Percentiles rank a stretch among this genome's conserved stretches.
Evolutionary conservation across 2,329 filamentous ascomycete species (phyloP).

Genomic region (Colletotrichum lentis): DNA sequence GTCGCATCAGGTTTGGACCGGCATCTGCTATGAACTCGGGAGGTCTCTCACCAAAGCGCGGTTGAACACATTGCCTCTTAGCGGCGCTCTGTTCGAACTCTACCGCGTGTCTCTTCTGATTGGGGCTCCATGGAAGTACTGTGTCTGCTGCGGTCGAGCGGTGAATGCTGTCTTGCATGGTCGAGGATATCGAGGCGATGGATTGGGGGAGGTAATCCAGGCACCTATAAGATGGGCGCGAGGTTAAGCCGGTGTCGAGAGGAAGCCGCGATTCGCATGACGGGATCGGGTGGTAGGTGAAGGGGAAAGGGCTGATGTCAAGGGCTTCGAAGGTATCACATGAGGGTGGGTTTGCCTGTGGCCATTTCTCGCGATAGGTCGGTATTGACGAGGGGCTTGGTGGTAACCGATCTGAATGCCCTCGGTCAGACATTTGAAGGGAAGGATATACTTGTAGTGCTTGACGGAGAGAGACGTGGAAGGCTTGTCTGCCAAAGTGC

Average conservation of each 20-base stretch:
- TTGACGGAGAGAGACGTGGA: not conserved
- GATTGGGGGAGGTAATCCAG: not conserved
- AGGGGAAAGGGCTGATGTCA: not conserved
- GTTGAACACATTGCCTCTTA: not conserved
- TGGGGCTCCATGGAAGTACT: not conserved
- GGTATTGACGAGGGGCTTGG: not conserved
- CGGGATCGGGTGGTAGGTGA: not conserved
- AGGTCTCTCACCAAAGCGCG: no score
- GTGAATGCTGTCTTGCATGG: not conserved
- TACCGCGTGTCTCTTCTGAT: not conserved
- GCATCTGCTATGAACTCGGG: not conserved
- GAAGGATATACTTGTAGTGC: not conserved
- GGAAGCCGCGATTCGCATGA: not conserved
- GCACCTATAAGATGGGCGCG: not conserved
- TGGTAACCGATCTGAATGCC: not conserved
- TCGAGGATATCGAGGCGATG: not conserved
- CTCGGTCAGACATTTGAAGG: not conserved
- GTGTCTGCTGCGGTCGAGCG: not conserved
- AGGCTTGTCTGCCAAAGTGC: not conserved
- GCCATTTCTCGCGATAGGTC: not conserved
- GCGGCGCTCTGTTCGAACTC: not conserved
- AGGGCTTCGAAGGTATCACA: not conserved
- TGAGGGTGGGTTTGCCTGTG: not conserved
- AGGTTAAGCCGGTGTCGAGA: not conserved
- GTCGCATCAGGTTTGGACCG: not conserved